Conservation (phyloP, 2,329 filamentous ascomycete genomes). For the Colletotrichum chrysophilum region DNA sequence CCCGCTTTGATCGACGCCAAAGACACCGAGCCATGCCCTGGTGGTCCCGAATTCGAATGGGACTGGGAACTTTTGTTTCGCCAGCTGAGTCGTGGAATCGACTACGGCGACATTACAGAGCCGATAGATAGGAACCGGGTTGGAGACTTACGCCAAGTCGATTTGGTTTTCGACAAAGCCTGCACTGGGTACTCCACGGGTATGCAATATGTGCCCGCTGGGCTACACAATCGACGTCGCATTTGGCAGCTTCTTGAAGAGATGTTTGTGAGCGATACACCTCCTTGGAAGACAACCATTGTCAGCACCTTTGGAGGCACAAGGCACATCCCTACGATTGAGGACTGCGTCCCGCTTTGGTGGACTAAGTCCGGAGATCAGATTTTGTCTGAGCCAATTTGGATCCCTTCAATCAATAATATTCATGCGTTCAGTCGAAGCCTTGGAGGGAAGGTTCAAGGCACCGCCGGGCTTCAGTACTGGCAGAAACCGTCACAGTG, state of each 20-base stretch:
- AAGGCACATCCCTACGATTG: neutral
- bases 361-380: neutral
- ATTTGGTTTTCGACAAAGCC: neutral
- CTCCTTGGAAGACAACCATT: neutral
- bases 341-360: neutral
- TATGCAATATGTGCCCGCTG: neutral
- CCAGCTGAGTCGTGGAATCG: neutral
- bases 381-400: neutral
- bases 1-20: neutral
- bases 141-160: neutral
- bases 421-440: neutral
- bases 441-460: neutral
- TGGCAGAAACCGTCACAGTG: neutral
- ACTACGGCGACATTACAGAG: neutral
- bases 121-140: neutral
- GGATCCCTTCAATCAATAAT: neutral
- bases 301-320: rapidly evolving
- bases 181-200: neutral
- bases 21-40: neutral
- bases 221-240: neutral
- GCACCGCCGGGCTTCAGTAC: neutral
- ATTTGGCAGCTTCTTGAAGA: neutral
- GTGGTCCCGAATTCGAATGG: neutral
- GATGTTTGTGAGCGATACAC: neutral
- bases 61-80: neutral